These are phyloP conservation scores for Umbelopsis sp. DNA, from an alignment of 192 early-diverging fungal genomes.

Conservation along the genomic window DNA sequence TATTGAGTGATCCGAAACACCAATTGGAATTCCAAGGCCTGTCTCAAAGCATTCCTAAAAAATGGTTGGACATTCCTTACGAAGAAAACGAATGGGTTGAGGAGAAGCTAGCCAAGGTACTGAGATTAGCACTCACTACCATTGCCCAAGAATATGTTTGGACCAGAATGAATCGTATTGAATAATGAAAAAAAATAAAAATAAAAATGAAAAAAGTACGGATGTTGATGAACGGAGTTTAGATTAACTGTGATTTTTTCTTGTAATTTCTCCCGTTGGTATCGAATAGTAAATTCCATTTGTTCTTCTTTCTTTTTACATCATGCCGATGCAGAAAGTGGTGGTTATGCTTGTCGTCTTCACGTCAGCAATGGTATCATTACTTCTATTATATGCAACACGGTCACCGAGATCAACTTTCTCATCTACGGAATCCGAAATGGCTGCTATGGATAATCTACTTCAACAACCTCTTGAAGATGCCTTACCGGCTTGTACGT, in stretches of 20 bases:
- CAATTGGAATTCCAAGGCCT: slow-evolving; percentile 51
- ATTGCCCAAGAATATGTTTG: slow-evolving; percentile 68
- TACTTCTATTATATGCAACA: neutral
- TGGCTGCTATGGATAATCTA: neutral
- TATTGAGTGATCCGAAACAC: slow-evolving; percentile 56
- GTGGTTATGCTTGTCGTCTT: slow-evolving; percentile 12
- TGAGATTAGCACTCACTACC: slow-evolving; percentile 48
- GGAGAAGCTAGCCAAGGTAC: slow-evolving; percentile 52
- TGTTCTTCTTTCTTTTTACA: neutral
- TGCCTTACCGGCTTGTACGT: neutral
- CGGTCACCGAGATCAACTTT: neutral
- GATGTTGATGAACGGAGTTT: neutral
- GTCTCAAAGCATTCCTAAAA: slow-evolving; percentile 55
- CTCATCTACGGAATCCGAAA: neutral
- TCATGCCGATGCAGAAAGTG: slow-evolving; percentile 19
- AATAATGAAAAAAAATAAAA: neutral
- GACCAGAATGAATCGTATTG: slow-evolving; percentile 49
- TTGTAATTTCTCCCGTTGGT: neutral
- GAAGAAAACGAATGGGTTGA: slow-evolving; percentile 71
- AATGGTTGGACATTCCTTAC: slow-evolving; percentile 60
- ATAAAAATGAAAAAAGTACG: too few species aligned
- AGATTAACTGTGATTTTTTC: neutral
- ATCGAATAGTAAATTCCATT: neutral
- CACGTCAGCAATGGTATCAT: neutral
- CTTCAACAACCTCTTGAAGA: neutral